Percentiles rank a stretch among this genome's conserved stretches.
These are phyloP conservation scores for Bryoglossum gracile DNA, from an alignment of 495 filamentous ascomycete genomes.

Conservation along the genomic window DNA sequence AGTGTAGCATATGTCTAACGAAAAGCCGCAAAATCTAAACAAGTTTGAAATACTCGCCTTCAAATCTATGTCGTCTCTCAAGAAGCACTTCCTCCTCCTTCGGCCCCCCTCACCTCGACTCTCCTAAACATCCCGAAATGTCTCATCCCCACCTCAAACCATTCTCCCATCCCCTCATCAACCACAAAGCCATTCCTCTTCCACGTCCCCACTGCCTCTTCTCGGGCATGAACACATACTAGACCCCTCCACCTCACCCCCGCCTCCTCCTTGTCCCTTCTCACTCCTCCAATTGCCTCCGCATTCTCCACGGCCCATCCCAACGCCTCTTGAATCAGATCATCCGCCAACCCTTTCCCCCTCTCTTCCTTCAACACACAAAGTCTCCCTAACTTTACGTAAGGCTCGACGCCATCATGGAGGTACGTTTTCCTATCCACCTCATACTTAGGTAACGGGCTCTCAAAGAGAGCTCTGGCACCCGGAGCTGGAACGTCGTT, in stretches of 20 bases:
- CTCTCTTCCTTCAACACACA: conserved; percentile 57
- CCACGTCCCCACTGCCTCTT: conserved; percentile 51
- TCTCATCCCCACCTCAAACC: conserved; percentile 74
- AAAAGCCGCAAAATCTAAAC: too few relatives aligned
- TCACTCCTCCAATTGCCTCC: conserved; percentile 24
- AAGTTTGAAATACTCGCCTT: too few relatives aligned
- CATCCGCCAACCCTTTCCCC: conserved; percentile 48
- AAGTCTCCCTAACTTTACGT: conserved; percentile 68
- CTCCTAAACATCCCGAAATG: conserved; percentile 73
- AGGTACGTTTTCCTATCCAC: conserved; percentile 32
- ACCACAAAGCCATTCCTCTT: conserved; percentile 55
- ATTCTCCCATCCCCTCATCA: conserved; percentile 63
- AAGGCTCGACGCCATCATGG: conserved; percentile 55
- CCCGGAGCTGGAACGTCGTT: neutral
- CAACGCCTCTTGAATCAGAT: conserved; percentile 55
- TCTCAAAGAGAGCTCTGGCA: conserved; percentile 12
- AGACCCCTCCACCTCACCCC: conserved; percentile 77
- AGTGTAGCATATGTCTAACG: too few relatives aligned
- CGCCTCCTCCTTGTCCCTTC: conserved; percentile 27
- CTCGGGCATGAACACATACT: conserved; percentile 65
- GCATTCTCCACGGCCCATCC: conserved; percentile 34
- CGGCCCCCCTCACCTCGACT: neutral
- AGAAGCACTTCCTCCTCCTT: too few relatives aligned
- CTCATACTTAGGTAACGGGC: conserved; percentile 21
- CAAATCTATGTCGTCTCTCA: too few relatives aligned